These are phyloP conservation scores for Eutypa lata DNA, from an alignment of 2,329 filamentous ascomycete species.

Conservation along the genomic window DNA sequence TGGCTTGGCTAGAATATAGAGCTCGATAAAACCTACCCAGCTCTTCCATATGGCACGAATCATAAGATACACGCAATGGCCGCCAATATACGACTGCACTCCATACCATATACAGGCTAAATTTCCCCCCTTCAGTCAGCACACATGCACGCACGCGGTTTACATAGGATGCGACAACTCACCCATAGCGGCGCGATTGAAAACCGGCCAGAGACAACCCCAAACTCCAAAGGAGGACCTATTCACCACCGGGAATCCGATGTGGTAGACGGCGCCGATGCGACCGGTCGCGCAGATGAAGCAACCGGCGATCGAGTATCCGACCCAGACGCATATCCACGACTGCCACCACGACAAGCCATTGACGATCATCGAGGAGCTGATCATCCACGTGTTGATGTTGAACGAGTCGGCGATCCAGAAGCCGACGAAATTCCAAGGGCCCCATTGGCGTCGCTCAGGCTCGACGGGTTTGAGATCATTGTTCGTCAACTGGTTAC, in stretches of 20 bases:
- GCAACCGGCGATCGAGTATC: slow-evolving; percentile 71
- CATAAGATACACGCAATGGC: slow-evolving; percentile 83
- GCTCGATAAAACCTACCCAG: slow-evolving; percentile 43
- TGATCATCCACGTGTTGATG: slow-evolving; percentile 94
- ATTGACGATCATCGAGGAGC: slow-evolving; percentile 72
- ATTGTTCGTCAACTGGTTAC: slow-evolving; percentile 68
- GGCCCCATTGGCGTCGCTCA: slow-evolving; percentile 75
- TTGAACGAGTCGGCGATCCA: slow-evolving; percentile 86
- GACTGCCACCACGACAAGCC: slow-evolving; percentile 91
- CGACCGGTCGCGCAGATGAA: slow-evolving; percentile 79
- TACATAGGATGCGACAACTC: slow-evolving; percentile 15
- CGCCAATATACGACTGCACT: slow-evolving; percentile 82
- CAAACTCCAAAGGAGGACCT: slow-evolving; percentile 83
- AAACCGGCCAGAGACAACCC: slow-evolving; percentile 84
- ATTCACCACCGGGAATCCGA: slow-evolving; percentile 80
- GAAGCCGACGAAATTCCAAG: slow-evolving; percentile 86
- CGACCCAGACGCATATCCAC: slow-evolving; percentile 84
- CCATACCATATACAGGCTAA: slow-evolving; percentile 81
- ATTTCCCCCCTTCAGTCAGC: slow-evolving; percentile 4
- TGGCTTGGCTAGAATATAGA: not conserved
- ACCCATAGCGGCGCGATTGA: slow-evolving; percentile 82
- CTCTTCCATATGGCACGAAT: slow-evolving; percentile 78
- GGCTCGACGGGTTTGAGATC: slow-evolving; percentile 80
- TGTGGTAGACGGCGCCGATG: slow-evolving; percentile 83
- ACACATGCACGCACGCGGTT: not conserved